phyloP scores from a whole-genome alignment of 305 asterid genomes.

The Fraxinus velutina region DNA sequence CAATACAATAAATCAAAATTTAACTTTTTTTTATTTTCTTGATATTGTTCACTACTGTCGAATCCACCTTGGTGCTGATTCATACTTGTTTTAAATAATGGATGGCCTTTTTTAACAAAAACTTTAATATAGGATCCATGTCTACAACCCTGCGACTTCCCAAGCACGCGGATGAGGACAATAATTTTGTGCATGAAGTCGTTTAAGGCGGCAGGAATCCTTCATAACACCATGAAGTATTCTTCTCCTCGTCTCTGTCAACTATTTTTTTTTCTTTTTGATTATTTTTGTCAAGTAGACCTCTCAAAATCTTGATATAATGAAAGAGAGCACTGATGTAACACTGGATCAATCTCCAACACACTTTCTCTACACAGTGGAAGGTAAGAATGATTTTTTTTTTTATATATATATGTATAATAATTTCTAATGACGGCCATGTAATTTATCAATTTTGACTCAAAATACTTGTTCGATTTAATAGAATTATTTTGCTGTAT shows the following conservation, averaged over 20 bases:
- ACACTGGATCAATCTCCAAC: slow-evolving; percentile 25
- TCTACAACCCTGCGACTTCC: slow-evolving; percentile 34
- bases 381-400: slow-evolving; percentile 16
- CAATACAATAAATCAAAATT: neutral
- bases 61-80: neutral
- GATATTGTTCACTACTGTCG: neutral
- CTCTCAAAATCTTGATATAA: slow-evolving; percentile 22
- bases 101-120: neutral
- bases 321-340: slow-evolving; percentile 40
- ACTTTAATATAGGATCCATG: slow-evolving; percentile 32
- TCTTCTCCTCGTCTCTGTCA: neutral
- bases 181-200: slow-evolving; percentile 61
- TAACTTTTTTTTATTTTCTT: neutral
- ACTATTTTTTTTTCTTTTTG: neutral
- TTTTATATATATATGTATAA: neutral
- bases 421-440: neutral
- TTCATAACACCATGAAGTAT: slow-evolving; percentile 44
- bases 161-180: slow-evolving; percentile 52
- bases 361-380: slow-evolving; percentile 8
- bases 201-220: slow-evolving; percentile 69
- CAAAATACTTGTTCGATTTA: neutral
- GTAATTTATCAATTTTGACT: neutral
- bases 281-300: slow-evolving; percentile 20
- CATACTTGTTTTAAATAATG: neutral
- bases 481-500: neutral